A percentile compares a stretch with the other conserved stretches of the same genome.
Conservation (phyloP, 176 grass and related monocot species). For the Metroxylon sagu region DNA sequence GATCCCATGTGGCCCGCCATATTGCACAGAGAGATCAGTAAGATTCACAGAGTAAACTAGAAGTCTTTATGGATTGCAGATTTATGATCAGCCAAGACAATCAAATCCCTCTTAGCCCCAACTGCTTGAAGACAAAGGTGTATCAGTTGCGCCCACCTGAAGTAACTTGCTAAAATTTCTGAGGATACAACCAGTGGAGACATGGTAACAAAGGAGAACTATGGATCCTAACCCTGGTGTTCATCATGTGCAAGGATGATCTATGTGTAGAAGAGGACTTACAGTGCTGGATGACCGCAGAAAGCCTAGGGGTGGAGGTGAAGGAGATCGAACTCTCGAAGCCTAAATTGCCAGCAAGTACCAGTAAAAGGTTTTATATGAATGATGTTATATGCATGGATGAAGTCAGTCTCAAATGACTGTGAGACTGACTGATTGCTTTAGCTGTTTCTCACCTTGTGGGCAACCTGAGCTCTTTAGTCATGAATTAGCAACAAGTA, state of each 20-base stretch:
- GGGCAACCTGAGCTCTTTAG: no score
- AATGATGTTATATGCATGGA: no score
- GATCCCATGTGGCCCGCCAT: no score
- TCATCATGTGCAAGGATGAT: conserved; percentile 18
- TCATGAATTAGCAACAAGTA: no score
- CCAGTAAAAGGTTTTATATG: no score
- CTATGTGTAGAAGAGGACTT: conserved; percentile 3
- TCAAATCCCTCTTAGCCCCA: background rate
- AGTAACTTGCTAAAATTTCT: background rate
- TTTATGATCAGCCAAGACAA: background rate
- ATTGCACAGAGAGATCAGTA: no score
- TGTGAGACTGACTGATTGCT: conserved; percentile 22
- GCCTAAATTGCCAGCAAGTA: background rate
- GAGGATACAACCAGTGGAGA: background rate
- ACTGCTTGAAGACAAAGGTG: conserved; percentile 21
- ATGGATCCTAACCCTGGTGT: background rate
- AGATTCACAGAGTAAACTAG: background rate
- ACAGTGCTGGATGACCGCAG: conserved; percentile 16
- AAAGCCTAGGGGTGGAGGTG: conserved; percentile 16
- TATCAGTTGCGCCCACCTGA: conserved; percentile 29
- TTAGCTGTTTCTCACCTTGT: no score
- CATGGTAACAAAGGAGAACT: background rate
- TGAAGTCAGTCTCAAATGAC: no score
- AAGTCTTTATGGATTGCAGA: conserved; percentile 2
- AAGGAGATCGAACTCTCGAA: conserved; percentile 26